Base-by-base conservation (phyloP, 2,329 filamentous ascomycete genomes). In the Botrytis elliptica region DNA sequence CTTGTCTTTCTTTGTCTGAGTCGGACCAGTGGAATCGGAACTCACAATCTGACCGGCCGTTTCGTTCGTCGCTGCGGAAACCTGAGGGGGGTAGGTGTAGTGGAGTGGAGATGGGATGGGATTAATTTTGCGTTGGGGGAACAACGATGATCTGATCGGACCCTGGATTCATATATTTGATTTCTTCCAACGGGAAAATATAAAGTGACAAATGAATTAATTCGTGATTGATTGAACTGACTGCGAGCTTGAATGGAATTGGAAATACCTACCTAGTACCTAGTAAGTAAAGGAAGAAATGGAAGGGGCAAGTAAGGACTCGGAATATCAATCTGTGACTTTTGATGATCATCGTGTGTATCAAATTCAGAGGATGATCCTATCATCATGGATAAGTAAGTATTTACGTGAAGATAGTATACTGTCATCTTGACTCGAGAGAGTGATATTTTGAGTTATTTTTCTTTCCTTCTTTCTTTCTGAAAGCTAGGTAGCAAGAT, bases 81-180 rank as follows among this genome's bases (percentile, higher is more conserved):
- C 65, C 65, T 40, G 65, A 55, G 46, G 65, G 49, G 49, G 66
- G 16, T 16, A 36, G 42, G 46, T 57, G 49, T 52, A 33, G 36
- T 42, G 36, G n/a, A 42, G n/a, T 66, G n/a, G 63, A 55, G 42
- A 33, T 33, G 16, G 36, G 59, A 62, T 62, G 33, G 33, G 12
- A 38, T 65, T 55, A 69, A 69, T 69, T 38, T 69, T 69, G 66
- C 49, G 66, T 69, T 69, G 66, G 49, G 12, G 66, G 66, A 69
- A 42, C 66, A 57, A 69, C 66, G 49, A 36, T 65, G 36, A 63
- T n/a, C 36, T 46, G 36, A 63, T 40, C 38, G 36, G 25, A 42
- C 60, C 60, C 36, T 63, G 36, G 38, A 36, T 36, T 59, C 29
- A 59, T 33, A 33, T 59, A 18, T 18, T 59, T 33, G 55, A 59